These are phyloP conservation scores for Salvia sclarea DNA, from an alignment of 305 asterid genomes.

Conservation along the genomic window DNA sequence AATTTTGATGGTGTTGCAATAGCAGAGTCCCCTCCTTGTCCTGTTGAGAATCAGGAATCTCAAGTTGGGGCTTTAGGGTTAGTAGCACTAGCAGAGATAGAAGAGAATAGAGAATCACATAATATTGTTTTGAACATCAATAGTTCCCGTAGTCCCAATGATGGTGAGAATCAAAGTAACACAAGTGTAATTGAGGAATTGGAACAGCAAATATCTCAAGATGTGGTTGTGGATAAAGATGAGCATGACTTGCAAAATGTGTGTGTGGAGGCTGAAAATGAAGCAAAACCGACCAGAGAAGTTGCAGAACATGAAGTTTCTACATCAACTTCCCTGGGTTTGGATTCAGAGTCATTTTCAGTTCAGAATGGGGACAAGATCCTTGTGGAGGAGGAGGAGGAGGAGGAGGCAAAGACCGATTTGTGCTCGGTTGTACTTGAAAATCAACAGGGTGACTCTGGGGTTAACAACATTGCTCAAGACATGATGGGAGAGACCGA, in stretches of 20 bases:
- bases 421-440: conserved; percentile 32
- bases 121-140: background rate
- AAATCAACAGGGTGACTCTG: conserved; percentile 31
- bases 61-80: conserved; percentile 30
- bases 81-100: conserved; percentile 31
- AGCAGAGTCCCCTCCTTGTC: conserved; percentile 27
- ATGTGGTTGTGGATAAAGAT: conserved; percentile 30
- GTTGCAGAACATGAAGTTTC: conserved; percentile 30
- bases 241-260: conserved; percentile 32
- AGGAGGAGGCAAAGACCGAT: conserved; percentile 30
- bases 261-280: conserved; percentile 29
- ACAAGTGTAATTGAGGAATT: conserved; percentile 25
- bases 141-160: conserved; percentile 24
- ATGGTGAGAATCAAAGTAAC: conserved; percentile 29
- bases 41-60: conserved; percentile 38
- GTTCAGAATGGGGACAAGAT: conserved; percentile 32
- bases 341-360: conserved; percentile 35
- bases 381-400: conserved; percentile 35
- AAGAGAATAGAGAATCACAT: conserved; percentile 28
- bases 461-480: conserved; percentile 26
- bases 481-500: conserved; percentile 33
- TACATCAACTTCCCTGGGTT: conserved; percentile 26
- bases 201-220: conserved; percentile 34
- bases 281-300: conserved; percentile 17
- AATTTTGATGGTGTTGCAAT: conserved; percentile 11